Percentiles rank a stretch among this genome's conserved stretches.
phyloP scores from a whole-genome alignment of 306 rosid species.

The Neltuma alba region DNA sequence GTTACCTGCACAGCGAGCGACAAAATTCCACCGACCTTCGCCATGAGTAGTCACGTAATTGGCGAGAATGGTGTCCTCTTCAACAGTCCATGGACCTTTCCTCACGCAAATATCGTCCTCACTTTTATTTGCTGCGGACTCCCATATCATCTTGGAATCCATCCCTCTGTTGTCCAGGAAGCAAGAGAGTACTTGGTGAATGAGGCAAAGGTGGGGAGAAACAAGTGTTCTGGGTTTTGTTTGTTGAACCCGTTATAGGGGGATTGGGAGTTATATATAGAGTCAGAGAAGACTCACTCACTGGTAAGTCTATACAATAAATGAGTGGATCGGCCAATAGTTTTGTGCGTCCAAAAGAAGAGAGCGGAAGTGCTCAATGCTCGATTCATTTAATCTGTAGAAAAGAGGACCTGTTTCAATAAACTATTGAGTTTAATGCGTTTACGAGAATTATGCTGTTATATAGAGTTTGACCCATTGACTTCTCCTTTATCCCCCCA shows the following conservation, averaged over 20 bases:
- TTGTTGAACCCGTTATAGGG: neutral
- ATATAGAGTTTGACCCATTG: conserved; percentile 3
- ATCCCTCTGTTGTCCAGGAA: neutral
- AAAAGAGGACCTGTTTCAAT: neutral
- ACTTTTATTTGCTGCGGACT: neutral
- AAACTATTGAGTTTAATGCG: neutral
- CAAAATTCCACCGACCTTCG: conserved; percentile 51
- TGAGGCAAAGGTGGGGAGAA: neutral
- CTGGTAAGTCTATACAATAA: neutral
- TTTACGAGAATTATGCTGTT: neutral
- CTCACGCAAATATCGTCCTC: conserved; percentile 29
- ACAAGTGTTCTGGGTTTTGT: neutral
- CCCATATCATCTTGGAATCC: conserved; percentile 5
- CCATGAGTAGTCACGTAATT: conserved; percentile 44
- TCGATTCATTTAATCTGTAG: neutral
- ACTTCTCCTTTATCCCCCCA: neutral
- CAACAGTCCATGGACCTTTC: conserved; percentile 62
- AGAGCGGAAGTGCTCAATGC: neutral
- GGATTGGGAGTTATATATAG: conserved; percentile 5
- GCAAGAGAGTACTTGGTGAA: neutral
- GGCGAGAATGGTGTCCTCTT: conserved; percentile 52
- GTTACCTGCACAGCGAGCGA: conserved; percentile 49
- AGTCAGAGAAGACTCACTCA: neutral
- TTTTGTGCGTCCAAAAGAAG: neutral
- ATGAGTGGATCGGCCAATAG: neutral